Evolutionary conservation across 768 basidiomycete species (phyloP), one percentile per base, ranked within the genome.

Genomic region (Kwoniella pini): DNA sequence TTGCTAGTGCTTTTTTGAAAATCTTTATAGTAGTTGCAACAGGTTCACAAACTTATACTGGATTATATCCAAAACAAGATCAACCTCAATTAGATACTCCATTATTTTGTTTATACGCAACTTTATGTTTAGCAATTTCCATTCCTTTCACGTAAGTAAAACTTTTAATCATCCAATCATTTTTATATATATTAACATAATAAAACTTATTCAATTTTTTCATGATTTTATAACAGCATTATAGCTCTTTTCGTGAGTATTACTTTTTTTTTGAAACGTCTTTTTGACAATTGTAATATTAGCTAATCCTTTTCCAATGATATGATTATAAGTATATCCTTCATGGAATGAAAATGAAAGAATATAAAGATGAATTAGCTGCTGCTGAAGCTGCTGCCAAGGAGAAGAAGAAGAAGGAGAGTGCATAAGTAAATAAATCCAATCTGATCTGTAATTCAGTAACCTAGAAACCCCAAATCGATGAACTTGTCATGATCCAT

Each of bases 1-100:
- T 65, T 60, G 68, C 68, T 11, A 71, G 68, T 43, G 68, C 64
- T 4, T 67, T 69, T 53, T 59, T 74, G 49, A 74, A 74, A 44
- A 55, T 74, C 33, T 71, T 71, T 60, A 71, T 74, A 40, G 66
- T 57, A 22, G 64, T 60, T 62, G 62, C 67, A 4, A 68, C 68
- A 6, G 72, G 72, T 7, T 51, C 70, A 0, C 57, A 67, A 38
- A 57, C 70, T 1, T 74, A 60, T 38, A 63, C 54, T 30, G 72
- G 72, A 10, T 42, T 74, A 5, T 17, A 46, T 5, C 71, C 71
- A 0, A 44, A 67, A n/a, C 52, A 64, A 15, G 13, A 44, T 24
- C 36, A 45, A 12, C 50, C 57, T 15, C 30, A 53, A 10, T 33
- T 69, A 33, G 64, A 71, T 40, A 74, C 72, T 2, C 65, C 68